These are phyloP conservation scores for Talaromyces islandicus DNA, from an alignment of 2,329 filamentous ascomycete species.

Conservation along the genomic window DNA sequence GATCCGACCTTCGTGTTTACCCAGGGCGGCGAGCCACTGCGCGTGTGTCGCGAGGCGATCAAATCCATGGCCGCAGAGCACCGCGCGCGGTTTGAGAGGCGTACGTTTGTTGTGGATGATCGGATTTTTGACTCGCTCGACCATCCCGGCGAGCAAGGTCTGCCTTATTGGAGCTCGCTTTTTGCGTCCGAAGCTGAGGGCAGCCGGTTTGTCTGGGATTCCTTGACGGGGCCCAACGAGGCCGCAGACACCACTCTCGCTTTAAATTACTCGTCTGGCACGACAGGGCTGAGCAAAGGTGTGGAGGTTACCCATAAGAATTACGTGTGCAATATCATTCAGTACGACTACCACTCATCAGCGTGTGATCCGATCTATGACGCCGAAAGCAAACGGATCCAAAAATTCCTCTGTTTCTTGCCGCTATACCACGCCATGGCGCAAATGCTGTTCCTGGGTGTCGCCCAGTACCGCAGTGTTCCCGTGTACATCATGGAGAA, in stretches of 20 bases:
- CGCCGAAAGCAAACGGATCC: slow-evolving; percentile 33
- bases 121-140: not conserved
- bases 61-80: slow-evolving; percentile 2
- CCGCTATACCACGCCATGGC: slow-evolving; percentile 72
- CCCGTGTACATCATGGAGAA: slow-evolving; percentile 73
- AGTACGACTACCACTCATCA: slow-evolving; percentile 46
- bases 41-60: slow-evolving; percentile 15
- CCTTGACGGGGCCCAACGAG: slow-evolving; percentile 28
- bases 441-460: slow-evolving; percentile 58
- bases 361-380: slow-evolving; percentile 46
- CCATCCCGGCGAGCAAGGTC: slow-evolving; percentile 25
- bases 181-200: slow-evolving; percentile 49
- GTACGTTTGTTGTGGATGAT: slow-evolving; percentile 3
- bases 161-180: slow-evolving; percentile 59
- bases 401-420: slow-evolving; percentile 58
- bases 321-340: slow-evolving; percentile 64
- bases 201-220: slow-evolving; percentile 57
- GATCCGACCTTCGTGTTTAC: slow-evolving; percentile 59
- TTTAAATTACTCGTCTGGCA: slow-evolving; percentile 70
- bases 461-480: slow-evolving; percentile 53
- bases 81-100: not conserved
- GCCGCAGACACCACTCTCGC: slow-evolving; percentile 47
- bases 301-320: slow-evolving; percentile 75
- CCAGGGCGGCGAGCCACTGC: slow-evolving; percentile 4
- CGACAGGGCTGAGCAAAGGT: slow-evolving; percentile 77